Evolutionary conservation across 192 early-diverging fungal genomes (phyloP), one percentile per base, ranked within the genome.

Genomic region (Coemansia sp.): DNA sequence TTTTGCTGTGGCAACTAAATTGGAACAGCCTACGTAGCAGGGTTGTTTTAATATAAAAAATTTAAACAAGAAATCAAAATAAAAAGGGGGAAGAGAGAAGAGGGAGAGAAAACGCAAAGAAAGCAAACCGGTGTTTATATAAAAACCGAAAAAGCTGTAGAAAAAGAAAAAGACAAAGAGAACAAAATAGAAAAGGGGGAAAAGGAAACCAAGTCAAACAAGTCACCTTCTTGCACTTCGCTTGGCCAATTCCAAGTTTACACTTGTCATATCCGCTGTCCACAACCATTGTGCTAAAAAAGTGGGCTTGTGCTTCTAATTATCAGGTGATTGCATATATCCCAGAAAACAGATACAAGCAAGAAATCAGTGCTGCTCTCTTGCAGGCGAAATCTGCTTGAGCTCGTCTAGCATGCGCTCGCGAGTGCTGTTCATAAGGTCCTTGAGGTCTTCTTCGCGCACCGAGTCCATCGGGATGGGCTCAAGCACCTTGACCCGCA

Each of bases 341-440:
- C 36, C 36, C 4, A 38, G 10, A 38, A 38, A 38, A 38, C 36
- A 38, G 10, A 38, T 7, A 49, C 20, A 18, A 49, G 58, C 33
- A 56, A n/a, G 50, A 40, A 31, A 16, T 28, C 25, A 67, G 64
- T 67, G 56, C 32, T 17, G 30, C 33, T 42, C 64, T 42, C 81
- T 71, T 31, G 69, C 63, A 20, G 81, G 81, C 48, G 81, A 77
- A 40, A 83, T 73, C 7, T 38, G 58, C 54, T 48, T 40, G 50
- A 83, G 69, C 65, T 68, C 81, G 16, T 51, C 71, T 12, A 83
- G 66, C 81, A 82, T 82, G 49, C 67, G 59, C 16, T 76, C 73
- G 63, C 82, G 80, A 10, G 77, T 82, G 58, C 72, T 57, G 66
- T 71, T 63, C 63, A 74, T 72, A 17, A 85, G 48, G 20, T 63